These are phyloP conservation scores for Ceratorhiza oryzae-sativae DNA, from an alignment of 1,284 basidiomycete genomes.

Conservation along the genomic window DNA sequence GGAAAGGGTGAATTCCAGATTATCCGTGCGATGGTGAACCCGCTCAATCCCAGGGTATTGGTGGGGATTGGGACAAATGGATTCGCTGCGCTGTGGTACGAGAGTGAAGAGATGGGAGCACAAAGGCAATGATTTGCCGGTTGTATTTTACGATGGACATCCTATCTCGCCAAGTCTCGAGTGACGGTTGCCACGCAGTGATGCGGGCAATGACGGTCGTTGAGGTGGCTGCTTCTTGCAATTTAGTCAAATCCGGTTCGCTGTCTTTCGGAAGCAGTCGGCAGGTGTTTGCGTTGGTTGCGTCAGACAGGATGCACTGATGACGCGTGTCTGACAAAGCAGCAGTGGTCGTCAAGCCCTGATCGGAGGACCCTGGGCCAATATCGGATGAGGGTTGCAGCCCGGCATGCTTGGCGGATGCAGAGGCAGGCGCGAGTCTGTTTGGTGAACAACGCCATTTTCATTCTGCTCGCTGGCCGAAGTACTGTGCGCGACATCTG, in stretches of 20 bases:
- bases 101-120: too few species aligned
- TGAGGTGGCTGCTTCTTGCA: too few species aligned
- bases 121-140: too few species aligned
- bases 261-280: too few species aligned
- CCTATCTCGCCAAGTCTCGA: too few species aligned
- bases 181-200: too few species aligned
- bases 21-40: constrained; percentile 14
- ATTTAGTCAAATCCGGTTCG: too few species aligned
- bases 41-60: constrained; percentile 6
- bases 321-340: constrained; percentile 3
- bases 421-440: background rate
- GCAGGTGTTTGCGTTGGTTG: background rate
- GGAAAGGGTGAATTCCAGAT: background rate
- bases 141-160: too few species aligned
- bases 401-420: background rate
- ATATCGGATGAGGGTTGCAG: background rate
- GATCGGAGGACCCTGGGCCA: constrained; percentile 11
- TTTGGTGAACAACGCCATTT: background rate
- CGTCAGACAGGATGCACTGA: background rate
- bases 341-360: constrained; percentile 30
- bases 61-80: constrained; percentile 21
- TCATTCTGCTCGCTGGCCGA: constrained; percentile 28
- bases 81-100: constrained; percentile 2
- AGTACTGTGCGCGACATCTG: background rate
- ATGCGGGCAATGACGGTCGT: too few species aligned